A percentile compares a stretch with the other conserved stretches of the same genome.
Evolutionary conservation across 441 rosid genomes (phyloP).

Genomic region (Eruca vesicaria): DNA sequence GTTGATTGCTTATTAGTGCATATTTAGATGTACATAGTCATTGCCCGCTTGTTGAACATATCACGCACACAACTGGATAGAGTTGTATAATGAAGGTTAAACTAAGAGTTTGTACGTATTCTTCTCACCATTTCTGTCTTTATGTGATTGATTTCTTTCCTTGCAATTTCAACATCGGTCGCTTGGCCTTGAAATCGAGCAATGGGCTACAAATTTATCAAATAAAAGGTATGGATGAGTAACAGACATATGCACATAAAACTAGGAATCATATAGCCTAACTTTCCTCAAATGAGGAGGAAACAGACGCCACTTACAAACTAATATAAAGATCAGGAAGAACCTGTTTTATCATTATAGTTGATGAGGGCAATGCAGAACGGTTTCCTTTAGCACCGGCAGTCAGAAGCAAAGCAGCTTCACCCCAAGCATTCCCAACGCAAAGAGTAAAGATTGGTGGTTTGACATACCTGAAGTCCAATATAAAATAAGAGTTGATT

Average conservation of each 20-base stretch:
- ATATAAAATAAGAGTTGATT: conserved; percentile 9
- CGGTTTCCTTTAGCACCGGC: conserved; percentile 88
- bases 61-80: background rate
- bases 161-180: conserved; percentile 73
- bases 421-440: conserved; percentile 98
- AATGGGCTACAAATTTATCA: conserved; percentile 62
- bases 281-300: background rate
- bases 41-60: background rate
- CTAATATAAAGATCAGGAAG: conserved; percentile 10
- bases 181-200: conserved; percentile 96
- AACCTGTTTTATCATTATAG: conserved; percentile 95
- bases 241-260: conserved; percentile 1
- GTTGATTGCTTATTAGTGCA: background rate
- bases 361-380: conserved; percentile 86
- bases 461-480: conserved; percentile 59
- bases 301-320: background rate
- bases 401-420: conserved; percentile 90
- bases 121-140: conserved; percentile 73
- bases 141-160: conserved; percentile 69
- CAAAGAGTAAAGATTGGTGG: conserved; percentile 91
- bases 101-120: background rate
- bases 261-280: background rate
- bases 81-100: background rate
- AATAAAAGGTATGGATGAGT: conserved; percentile 1
- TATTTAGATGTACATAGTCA: background rate